Conservation (phyloP, 352 stramenopile genomes). For the Elongisporangium anandrum region DNA sequence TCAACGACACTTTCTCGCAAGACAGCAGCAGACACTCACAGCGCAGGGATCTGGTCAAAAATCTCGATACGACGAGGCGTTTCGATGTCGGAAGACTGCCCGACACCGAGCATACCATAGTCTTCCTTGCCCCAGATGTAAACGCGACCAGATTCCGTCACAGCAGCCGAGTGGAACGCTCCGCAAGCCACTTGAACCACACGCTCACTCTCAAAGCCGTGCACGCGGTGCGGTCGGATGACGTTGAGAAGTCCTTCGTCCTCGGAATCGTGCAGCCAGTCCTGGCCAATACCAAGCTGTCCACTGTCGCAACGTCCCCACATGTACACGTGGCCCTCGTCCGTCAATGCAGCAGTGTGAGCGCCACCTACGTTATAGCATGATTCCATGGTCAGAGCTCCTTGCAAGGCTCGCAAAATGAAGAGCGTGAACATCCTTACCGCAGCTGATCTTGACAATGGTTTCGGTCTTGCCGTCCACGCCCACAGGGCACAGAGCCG, state of each 20-base stretch:
- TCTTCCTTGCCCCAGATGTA: conserved; percentile 88
- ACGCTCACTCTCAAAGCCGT: conserved; percentile 68
- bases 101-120: conserved; percentile 82
- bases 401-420: neutral
- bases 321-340: conserved; percentile 67
- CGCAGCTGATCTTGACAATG: conserved; percentile 78
- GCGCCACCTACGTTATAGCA: conserved; percentile 28
- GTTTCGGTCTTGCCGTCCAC: conserved; percentile 39
- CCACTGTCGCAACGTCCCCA: conserved; percentile 78
- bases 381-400: neutral
- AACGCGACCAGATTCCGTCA: conserved; percentile 59
- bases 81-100: conserved; percentile 70
- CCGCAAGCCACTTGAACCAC: conserved; percentile 78
- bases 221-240: conserved; percentile 45
- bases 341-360: conserved; percentile 69
- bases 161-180: conserved; percentile 77
- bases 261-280: conserved; percentile 63
- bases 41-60: conserved; percentile 62
- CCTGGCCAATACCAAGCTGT: conserved; percentile 62
- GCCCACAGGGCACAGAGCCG: conserved; percentile 57
- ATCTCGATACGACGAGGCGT: conserved; percentile 48
- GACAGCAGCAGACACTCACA: conserved; percentile 28
- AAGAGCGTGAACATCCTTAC: conserved; percentile 7
- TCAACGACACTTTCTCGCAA: neutral
- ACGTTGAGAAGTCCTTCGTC: conserved; percentile 53